Evolutionary conservation across 2,329 filamentous ascomycete genomes (phyloP).

Genomic region (Neofusicoccum kwambonambiense): DNA sequence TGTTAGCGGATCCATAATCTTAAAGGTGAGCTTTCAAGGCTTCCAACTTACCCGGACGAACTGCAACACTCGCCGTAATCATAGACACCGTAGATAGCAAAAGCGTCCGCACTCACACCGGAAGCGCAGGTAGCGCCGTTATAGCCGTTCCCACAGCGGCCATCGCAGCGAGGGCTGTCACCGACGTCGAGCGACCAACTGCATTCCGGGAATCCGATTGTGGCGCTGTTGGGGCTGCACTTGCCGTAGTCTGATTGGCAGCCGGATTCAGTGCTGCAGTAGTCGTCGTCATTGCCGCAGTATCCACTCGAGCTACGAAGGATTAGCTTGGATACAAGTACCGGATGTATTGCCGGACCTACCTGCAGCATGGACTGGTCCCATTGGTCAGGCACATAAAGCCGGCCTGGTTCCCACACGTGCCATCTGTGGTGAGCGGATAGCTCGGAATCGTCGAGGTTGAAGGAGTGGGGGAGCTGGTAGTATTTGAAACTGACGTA

Average conservation of each 20-base stretch:
- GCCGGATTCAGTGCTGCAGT: not conserved
- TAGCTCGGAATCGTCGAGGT: not conserved
- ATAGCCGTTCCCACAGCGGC: not conserved
- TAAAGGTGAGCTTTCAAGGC: not conserved
- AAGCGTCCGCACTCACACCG: not conserved
- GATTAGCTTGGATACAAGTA: not conserved
- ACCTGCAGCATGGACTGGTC: not conserved
- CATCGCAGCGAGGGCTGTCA: not conserved
- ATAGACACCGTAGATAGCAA: not conserved
- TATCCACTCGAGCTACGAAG: not conserved
- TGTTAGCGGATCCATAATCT: too few relatives aligned
- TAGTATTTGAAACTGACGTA: too few relatives aligned
- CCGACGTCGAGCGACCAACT: not conserved
- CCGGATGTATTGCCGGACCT: not conserved
- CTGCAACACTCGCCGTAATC: not conserved
- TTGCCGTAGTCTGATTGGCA: not conserved
- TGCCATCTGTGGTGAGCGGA: not conserved
- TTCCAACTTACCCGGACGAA: not conserved
- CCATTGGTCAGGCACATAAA: not conserved
- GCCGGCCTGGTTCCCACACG: not conserved
- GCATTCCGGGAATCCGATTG: not conserved
- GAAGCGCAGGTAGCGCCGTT: not conserved
- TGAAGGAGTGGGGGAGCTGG: too few relatives aligned
- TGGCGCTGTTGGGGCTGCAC: not conserved
- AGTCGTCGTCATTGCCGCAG: not conserved